Conservation (phyloP, 768 basidiomycete species). For the Mycena amicta region DNA sequence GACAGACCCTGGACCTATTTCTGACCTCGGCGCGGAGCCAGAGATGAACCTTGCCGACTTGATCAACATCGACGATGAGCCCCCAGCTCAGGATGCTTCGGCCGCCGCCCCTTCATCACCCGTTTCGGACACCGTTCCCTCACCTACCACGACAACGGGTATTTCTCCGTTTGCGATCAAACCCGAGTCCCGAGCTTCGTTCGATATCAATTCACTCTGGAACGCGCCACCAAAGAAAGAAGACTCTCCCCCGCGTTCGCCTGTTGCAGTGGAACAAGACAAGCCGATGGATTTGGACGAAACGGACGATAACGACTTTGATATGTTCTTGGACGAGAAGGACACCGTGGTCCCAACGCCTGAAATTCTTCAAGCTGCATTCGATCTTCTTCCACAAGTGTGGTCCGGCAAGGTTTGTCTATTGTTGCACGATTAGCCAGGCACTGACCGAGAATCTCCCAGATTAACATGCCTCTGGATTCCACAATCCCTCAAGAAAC, state of each 20-base stretch:
- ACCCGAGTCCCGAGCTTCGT: constrained; percentile 56
- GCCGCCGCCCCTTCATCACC: constrained; percentile 19
- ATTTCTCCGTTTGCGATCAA: constrained; percentile 53
- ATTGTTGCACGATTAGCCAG: constrained; percentile 2
- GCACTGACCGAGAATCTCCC: constrained; percentile 5
- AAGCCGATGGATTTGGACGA: constrained; percentile 48
- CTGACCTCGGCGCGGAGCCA: constrained; percentile 45
- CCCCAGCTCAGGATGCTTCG: constrained; percentile 25
- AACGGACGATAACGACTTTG: constrained; percentile 81
- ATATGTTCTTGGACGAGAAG: constrained; percentile 79
- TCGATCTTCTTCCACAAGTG: constrained; percentile 61
- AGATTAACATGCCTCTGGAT: constrained; percentile 84
- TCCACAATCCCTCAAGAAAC: constrained; percentile 69
- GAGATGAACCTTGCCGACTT: constrained; percentile 76
- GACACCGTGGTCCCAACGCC: constrained; percentile 41
- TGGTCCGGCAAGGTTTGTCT: constrained; percentile 74
- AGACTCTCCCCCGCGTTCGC: constrained; percentile 1
- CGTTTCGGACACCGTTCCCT: constrained; percentile 21
- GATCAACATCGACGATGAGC: constrained; percentile 77
- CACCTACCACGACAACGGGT: constrained; percentile 34
- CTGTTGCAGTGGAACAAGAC: constrained; percentile 27
- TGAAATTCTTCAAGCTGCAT: constrained; percentile 48
- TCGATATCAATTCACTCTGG: constrained; percentile 78
- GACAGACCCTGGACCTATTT: constrained; percentile 26
- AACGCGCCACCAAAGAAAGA: constrained; percentile 44